Evolutionary conservation across 1,284 basidiomycete genomes (phyloP).

Genomic region (Stygiomarasmius scandens): DNA sequence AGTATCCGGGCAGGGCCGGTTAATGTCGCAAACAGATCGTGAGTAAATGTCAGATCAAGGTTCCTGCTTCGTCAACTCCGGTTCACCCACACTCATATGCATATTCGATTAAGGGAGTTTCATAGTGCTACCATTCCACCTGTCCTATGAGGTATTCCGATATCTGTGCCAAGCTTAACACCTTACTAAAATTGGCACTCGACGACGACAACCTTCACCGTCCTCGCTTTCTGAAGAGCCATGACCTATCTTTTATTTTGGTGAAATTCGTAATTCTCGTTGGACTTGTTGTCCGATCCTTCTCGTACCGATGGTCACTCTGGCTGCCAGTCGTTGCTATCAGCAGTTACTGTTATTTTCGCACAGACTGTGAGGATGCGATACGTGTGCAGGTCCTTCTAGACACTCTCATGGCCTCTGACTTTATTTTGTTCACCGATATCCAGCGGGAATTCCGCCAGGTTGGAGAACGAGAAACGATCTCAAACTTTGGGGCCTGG

Average conservation of each 20-base stretch:
- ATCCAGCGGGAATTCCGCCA: constrained; percentile 4
- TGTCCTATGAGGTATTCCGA: too few species aligned
- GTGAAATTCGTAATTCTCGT: background rate
- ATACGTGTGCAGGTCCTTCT: background rate
- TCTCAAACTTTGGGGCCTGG: background rate
- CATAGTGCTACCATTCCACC: too few species aligned
- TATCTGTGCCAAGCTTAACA: too few species aligned
- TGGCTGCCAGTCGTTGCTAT: background rate
- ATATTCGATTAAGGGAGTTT: too few species aligned
- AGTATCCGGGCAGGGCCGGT: too few species aligned
- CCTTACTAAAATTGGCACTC: too few species aligned
- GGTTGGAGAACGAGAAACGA: constrained; percentile 1
- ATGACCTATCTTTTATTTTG: background rate
- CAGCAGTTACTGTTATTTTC: constrained; percentile 3
- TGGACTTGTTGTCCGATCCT: background rate
- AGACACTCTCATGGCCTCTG: constrained; percentile 2
- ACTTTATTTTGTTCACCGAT: constrained; percentile 2
- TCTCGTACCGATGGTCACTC: constrained; percentile 1
- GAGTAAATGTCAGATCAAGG: too few species aligned
- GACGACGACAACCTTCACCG: background rate
- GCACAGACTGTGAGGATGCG: background rate
- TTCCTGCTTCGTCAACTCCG: too few species aligned
- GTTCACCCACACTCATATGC: too few species aligned
- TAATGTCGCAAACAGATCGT: too few species aligned
- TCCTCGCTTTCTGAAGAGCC: background rate